These are phyloP conservation scores for Aspergillus bombycis DNA, from an alignment of 2,329 filamentous ascomycete species.

Conservation along the genomic window DNA sequence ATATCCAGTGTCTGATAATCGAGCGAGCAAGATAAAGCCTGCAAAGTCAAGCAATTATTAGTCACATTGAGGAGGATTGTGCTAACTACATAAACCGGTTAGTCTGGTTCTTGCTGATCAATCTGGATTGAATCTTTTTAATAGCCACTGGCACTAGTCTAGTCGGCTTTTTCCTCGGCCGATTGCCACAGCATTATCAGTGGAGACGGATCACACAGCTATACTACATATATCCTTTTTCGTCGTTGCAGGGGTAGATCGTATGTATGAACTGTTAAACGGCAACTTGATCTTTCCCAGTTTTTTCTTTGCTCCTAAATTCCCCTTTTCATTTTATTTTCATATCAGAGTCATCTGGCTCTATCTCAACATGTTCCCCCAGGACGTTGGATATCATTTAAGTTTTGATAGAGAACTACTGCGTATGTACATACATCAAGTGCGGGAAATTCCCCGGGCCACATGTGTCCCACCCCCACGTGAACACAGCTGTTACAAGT, in stretches of 20 bases:
- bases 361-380: neutral
- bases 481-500: neutral
- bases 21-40: neutral
- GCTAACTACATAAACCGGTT: neutral
- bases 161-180: neutral
- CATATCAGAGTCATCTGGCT: neutral
- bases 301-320: too few species aligned
- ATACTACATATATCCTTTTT: neutral
- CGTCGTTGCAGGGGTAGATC: neutral
- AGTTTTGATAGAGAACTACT: neutral
- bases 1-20: neutral
- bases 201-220: neutral
- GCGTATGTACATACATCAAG: neutral
- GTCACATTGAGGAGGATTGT: neutral
- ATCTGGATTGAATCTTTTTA: neutral
- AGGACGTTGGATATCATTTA: neutral
- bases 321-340: neutral
- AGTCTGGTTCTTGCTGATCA: neutral
- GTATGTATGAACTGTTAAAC: neutral
- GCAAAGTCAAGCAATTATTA: neutral
- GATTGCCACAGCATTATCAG: conserved; percentile 3
- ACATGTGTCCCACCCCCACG: neutral
- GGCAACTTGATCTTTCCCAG: neutral
- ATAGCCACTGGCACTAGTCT: neutral
- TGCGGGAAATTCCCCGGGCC: neutral